Evolutionary conservation across 2,329 filamentous ascomycete genomes (phyloP), one percentile per base, ranked within the genome.

Genomic region (Magnaporthiopsis poae): DNA sequence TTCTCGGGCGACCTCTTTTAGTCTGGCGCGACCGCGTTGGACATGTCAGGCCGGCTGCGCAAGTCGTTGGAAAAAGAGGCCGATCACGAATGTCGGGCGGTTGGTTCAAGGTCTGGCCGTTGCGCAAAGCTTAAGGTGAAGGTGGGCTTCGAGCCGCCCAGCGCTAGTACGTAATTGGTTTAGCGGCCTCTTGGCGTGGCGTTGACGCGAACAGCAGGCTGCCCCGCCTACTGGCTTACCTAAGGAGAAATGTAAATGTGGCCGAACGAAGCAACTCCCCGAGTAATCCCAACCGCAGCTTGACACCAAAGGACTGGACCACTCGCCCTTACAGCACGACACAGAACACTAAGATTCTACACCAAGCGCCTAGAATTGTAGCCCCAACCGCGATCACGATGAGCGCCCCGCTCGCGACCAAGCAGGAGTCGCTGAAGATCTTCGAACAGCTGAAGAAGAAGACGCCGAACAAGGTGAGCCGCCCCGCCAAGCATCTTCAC

Each of bases 371-470:
- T 25, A 56, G 46, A 7, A 2, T 56, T 25, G 46, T 21, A 31
- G 46, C 15, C 46, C 46, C 46, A 13, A 21, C 52, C 63, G 25
- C 63, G 29, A 21, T 35, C 80, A 86, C 77, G 67, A 88, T 88
- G 86, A 84, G 81, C 77, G 83, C 78, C 77, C 83, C 78, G 75
- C 82, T 89, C 72, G 95, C 95, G 76, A 89, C 91, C 65, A 99
- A 98, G 84, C 87, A 92, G 77, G 88, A 98, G 83, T 97, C 94
- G 80, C 90, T 94, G 78, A 94, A 93, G 81, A 91, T 99, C 79
- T 99, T 99, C 80, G 91, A 96, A 82, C 97, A 97, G 82, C 82
- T 98, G 77, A 97, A 96, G 85, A 85, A 88, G 67, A 96, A 97
- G 83, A 87, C 89, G 68, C 92, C 93, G 69, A 99, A 99, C 83